phyloP scores from a whole-genome alignment of 2,329 filamentous ascomycete genomes.

The Pezicula carpinea region DNA sequence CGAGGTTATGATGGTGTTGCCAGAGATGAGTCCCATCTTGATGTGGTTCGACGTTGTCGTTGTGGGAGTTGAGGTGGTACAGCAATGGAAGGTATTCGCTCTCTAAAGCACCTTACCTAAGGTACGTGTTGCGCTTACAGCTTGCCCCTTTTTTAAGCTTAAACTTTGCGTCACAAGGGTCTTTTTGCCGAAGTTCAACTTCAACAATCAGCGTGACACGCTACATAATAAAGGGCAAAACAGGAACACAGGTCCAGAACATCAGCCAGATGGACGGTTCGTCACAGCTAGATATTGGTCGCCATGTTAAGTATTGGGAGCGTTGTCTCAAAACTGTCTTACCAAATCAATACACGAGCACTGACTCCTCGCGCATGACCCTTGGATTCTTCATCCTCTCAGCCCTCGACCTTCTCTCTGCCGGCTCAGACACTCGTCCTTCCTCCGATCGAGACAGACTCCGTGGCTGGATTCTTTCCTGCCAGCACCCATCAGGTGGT shows the following conservation, averaged over 20 bases:
- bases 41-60: background rate
- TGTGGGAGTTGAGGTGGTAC: background rate
- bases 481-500: slow-evolving; percentile 81
- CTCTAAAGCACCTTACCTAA: too few species aligned
- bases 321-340: slow-evolving; percentile 79
- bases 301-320: slow-evolving; percentile 88
- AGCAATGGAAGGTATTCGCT: background rate
- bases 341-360: slow-evolving; percentile 77
- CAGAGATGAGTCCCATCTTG: slow-evolving; percentile 78
- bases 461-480: slow-evolving; percentile 76
- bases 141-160: too few species aligned
- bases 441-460: slow-evolving; percentile 42
- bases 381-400: slow-evolving; percentile 87
- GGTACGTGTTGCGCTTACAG: too few species aligned
- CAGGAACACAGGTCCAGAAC: background rate
- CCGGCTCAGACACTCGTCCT: slow-evolving; percentile 49
- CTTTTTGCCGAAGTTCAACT: background rate
- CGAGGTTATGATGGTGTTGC: slow-evolving; percentile 74
- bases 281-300: slow-evolving; percentile 49
- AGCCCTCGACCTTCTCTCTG: slow-evolving; percentile 75
- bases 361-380: slow-evolving; percentile 86
- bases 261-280: slow-evolving; percentile 19
- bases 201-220: background rate
- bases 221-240: too few species aligned
- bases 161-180: background rate